phyloP scores from a whole-genome alignment of 768 basidiomycete species.

The Phylloporus sp. region DNA sequence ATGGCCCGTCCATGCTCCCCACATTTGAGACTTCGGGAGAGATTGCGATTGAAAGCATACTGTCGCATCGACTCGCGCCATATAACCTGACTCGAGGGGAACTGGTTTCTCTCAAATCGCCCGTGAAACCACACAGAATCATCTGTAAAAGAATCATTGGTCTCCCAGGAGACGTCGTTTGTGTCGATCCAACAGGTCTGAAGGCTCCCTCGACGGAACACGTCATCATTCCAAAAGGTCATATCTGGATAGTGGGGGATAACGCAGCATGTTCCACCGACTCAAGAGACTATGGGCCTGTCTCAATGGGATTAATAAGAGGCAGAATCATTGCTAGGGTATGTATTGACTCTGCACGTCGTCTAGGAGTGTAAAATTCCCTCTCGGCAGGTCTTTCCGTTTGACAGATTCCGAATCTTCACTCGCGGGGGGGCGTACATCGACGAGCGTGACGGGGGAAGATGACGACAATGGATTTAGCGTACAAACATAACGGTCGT shows the following conservation, averaged over 20 bases:
- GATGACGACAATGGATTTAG: neutral
- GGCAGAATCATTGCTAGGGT: slow-evolving; percentile 66
- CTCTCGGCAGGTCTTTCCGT: slow-evolving; percentile 27
- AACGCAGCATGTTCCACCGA: slow-evolving; percentile 80
- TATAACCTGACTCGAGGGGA: slow-evolving; percentile 63
- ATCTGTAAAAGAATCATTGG: slow-evolving; percentile 91
- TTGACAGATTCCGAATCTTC: slow-evolving; percentile 27
- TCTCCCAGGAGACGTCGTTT: slow-evolving; percentile 82
- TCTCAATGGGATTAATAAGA: slow-evolving; percentile 73
- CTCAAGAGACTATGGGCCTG: slow-evolving; percentile 89
- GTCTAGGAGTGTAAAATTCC: neutral
- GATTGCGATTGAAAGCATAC: slow-evolving; percentile 55
- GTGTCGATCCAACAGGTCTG: slow-evolving; percentile 78
- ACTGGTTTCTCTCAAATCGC: slow-evolving; percentile 67
- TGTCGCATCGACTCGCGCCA: slow-evolving; percentile 50
- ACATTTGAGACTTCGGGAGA: slow-evolving; percentile 60
- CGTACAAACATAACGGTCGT: neutral
- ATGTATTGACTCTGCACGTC: slow-evolving; percentile 15
- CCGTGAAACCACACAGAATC: slow-evolving; percentile 55
- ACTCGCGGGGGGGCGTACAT: slow-evolving; percentile 18
- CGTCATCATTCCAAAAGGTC: slow-evolving; percentile 74
- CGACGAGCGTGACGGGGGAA: slow-evolving; percentile 9
- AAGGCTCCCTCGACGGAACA: slow-evolving; percentile 64
- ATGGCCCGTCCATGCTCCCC: slow-evolving; percentile 78
- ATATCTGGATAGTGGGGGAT: slow-evolving; percentile 90